Percentiles rank a stretch among this genome's conserved stretches.
phyloP scores from a whole-genome alignment of 805 yeast genomes.

The Pichia ethanolica region DNA sequence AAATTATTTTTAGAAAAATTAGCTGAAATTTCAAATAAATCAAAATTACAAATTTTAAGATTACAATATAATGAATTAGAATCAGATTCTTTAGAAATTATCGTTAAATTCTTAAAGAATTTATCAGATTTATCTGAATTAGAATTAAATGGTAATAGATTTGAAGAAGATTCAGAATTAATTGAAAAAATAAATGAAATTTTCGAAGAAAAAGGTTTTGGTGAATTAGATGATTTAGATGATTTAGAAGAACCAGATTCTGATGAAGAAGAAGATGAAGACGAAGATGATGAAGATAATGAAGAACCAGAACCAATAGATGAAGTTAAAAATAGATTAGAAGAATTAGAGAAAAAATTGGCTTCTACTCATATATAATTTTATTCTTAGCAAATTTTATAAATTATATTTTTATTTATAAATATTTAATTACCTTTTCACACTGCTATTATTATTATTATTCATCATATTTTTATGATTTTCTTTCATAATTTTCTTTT shows the following conservation, averaged over 20 bases:
- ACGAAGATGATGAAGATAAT: slow-evolving; percentile 46
- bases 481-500: slow-evolving; percentile 17
- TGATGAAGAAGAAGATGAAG: slow-evolving; percentile 62
- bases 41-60: slow-evolving; percentile 50
- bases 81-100: slow-evolving; percentile 49
- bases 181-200: slow-evolving; percentile 52
- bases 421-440: too few relatives aligned
- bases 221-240: slow-evolving; percentile 87
- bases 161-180: slow-evolving; percentile 77
- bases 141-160: slow-evolving; percentile 90
- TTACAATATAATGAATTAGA: slow-evolving; percentile 88
- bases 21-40: slow-evolving; percentile 21
- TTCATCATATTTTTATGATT: neutral
- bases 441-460: neutral
- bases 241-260: slow-evolving; percentile 82
- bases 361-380: slow-evolving; percentile 22
- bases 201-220: slow-evolving; percentile 67
- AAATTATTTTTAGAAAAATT: slow-evolving; percentile 44
- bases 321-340: slow-evolving; percentile 27
- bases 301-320: slow-evolving; percentile 46
- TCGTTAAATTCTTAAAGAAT: slow-evolving; percentile 46
- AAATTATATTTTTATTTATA: too few relatives aligned
- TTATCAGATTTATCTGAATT: slow-evolving; percentile 56
- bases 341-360: slow-evolving; percentile 46
- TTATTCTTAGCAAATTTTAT: too few relatives aligned